Evolutionary conservation across 768 basidiomycete genomes (phyloP), one percentile per base, ranked within the genome.

Genomic region (Pleurotus giganteus): DNA sequence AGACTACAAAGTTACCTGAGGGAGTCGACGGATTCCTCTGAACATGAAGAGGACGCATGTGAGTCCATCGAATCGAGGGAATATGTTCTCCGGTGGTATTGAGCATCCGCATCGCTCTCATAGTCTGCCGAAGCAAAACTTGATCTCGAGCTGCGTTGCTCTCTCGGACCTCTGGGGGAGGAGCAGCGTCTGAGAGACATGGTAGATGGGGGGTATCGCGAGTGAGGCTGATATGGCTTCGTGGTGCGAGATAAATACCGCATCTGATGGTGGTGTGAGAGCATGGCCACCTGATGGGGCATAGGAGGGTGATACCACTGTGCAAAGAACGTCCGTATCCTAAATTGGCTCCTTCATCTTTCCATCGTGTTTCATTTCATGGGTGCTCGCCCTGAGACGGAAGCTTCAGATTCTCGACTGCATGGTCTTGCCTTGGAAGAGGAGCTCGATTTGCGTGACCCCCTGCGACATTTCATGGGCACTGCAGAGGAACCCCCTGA

Each of bases 401-500:
- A 24, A 39, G 39, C 37, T 6, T 32, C 52, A 45, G 23, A 45
- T 37, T 7, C 19, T 26, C 37, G 36, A n/a, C 37, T 41, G 15
- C 58, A 66, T 51, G 68, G 75, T 32, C 69, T 85, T 23, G 75
- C 74, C 21, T 69, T 73, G 50, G 80, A 85, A 53, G 84, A 86
- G 61, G 62, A 65, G 19, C 77, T 85, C 42, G 84, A 86, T 63
- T 57, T 61, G n/a, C 66, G 72, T 28, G 79, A 85, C 60, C 85
- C 85, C 46, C 76, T 88, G 52, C 76, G 83, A 37, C 85, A 87
- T 66, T 72, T 86, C 61, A 79, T 77, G 69, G 65, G 71, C 11
- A 68, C 71, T 54, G 58, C 56, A 59, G 65, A 71, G 26, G 66
- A 64, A 49, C 61, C 71, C 44, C 53, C 62, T 17, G 65, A 63